Percentiles rank a stretch among this genome's conserved stretches.
These are phyloP conservation scores for Fistulina hepatica DNA, from an alignment of 1,284 basidiomycete genomes.

Conservation along the genomic window DNA sequence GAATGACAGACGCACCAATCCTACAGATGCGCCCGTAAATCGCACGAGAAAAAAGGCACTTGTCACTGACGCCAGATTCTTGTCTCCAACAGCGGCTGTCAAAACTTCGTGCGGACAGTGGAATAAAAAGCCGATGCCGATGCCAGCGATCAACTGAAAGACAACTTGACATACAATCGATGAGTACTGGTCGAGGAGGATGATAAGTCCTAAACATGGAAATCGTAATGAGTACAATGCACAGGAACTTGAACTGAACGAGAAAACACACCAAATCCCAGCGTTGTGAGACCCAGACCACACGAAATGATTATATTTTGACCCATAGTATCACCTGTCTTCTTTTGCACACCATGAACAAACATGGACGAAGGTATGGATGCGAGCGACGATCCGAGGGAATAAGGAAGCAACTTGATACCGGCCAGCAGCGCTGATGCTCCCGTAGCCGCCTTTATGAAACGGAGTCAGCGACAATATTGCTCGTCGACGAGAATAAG, in stretches of 20 bases:
- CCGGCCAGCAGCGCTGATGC: slow-evolving; percentile 59
- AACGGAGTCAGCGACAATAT: slow-evolving; percentile 9
- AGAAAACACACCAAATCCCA: slow-evolving; percentile 56
- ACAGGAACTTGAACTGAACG: slow-evolving; percentile 8
- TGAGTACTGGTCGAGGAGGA: slow-evolving; percentile 44
- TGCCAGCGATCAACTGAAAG: slow-evolving; percentile 59
- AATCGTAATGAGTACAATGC: slow-evolving; percentile 12
- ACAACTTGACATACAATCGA: slow-evolving; percentile 32
- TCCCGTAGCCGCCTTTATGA: slow-evolving; percentile 53
- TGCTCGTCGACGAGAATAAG: slow-evolving; percentile 8
- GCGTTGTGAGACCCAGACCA: slow-evolving; percentile 51
- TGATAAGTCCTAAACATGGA: slow-evolving; percentile 45
- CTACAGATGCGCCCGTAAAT: slow-evolving; percentile 72
- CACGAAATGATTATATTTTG: slow-evolving; percentile 51
- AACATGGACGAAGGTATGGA: slow-evolving; percentile 74
- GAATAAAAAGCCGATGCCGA: slow-evolving; percentile 71
- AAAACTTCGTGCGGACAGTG: slow-evolving; percentile 75
- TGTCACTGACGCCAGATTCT: slow-evolving; percentile 64
- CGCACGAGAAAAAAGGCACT: slow-evolving; percentile 76
- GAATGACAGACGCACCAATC: slow-evolving; percentile 42
- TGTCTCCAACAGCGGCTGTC: slow-evolving; percentile 45
- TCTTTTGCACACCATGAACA: slow-evolving; percentile 51
- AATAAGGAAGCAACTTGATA: slow-evolving; percentile 64
- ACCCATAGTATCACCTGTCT: slow-evolving; percentile 43
- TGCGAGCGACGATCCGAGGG: slow-evolving; percentile 67